Conservation (phyloP, 2,329 filamentous ascomycete genomes). For the Monosporascus sp. region DNA sequence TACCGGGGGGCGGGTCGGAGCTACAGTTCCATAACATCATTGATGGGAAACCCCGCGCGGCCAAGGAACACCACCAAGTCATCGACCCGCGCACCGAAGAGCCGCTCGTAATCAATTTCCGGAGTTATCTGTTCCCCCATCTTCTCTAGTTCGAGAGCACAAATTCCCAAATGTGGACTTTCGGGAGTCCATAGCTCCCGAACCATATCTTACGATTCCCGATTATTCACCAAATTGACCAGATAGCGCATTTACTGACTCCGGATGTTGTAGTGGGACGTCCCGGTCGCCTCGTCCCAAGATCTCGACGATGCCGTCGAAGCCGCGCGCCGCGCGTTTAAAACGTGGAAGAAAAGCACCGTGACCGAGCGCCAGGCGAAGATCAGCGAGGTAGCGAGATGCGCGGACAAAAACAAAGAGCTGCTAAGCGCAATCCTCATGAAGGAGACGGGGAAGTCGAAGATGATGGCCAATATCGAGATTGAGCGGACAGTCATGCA, state of each 20-base stretch:
- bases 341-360: conserved; percentile 40
- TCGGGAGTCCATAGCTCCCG: too few relatives aligned
- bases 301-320: conserved; percentile 37
- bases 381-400: conserved; percentile 34
- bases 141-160: too few relatives aligned
- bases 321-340: conserved; percentile 40
- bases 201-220: too few relatives aligned
- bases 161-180: too few relatives aligned
- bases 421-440: conserved; percentile 40
- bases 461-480: conserved; percentile 32
- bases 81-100: conserved; percentile 41
- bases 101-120: too few relatives aligned
- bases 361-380: conserved; percentile 36
- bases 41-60: conserved; percentile 34
- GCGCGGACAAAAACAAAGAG: conserved; percentile 33
- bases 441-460: conserved; percentile 48
- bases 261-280: too few relatives aligned
- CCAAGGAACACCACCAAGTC: conserved; percentile 30
- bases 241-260: too few relatives aligned
- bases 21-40: conserved; percentile 39
- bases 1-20: conserved; percentile 5
- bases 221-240: too few relatives aligned
- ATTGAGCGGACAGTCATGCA: conserved; percentile 32
- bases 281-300: conserved; percentile 39
- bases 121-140: too few relatives aligned